Base-by-base conservation (phyloP, 345 rosid genomes). In the Cardiospermum halicacabum region DNA sequence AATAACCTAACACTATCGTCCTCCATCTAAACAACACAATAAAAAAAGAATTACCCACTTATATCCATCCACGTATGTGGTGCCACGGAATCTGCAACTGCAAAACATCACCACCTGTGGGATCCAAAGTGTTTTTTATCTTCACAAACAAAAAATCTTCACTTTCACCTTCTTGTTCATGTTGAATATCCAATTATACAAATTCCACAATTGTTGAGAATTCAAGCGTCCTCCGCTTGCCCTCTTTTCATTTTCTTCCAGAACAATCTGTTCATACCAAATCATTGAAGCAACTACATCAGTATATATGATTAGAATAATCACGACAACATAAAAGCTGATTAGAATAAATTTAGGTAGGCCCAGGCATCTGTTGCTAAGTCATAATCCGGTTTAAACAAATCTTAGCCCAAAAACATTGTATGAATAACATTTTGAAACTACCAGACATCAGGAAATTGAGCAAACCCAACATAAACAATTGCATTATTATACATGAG, bases 1-100 rank as follows among this genome's bases (percentile, higher is more conserved):
- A 76, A 57, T 42, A 28, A 81, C 79, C 79, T 63, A 67, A 77
- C 59, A 66, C 67, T 55, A 42, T 53, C 9, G 21, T 71, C 60
- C 15, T 42, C 68, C 43, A 21, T 7, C 31, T 8, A 19, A 65
- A 40, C 16, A 22, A 34, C 39, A 34, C 11, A 12, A 22, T 3
- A 53, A 51, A 55, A n/a, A 54, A 47, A 31, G 28, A 11, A 37
- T 48, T 26, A 9, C 49, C 58, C 67, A 45, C 48, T 12, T 3
- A 50, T 7, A 24, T 60, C 50, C 51, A 45, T 37, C 50, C 51
- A 45, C 28, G 57, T 4, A 39, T 11, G 5, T 7, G 12, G 45
- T 50, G 30, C 39, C 6, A 28, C 54, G 6, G 37, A 26, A 13
- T 31, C 40, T 9, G 43, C 43, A 1, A 39, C 13, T 11, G 30